Percentiles rank a stretch among this genome's conserved stretches.
These are phyloP conservation scores for Colletotrichum theobromicola DNA, from an alignment of 2,329 filamentous ascomycete genomes.

Conservation along the genomic window DNA sequence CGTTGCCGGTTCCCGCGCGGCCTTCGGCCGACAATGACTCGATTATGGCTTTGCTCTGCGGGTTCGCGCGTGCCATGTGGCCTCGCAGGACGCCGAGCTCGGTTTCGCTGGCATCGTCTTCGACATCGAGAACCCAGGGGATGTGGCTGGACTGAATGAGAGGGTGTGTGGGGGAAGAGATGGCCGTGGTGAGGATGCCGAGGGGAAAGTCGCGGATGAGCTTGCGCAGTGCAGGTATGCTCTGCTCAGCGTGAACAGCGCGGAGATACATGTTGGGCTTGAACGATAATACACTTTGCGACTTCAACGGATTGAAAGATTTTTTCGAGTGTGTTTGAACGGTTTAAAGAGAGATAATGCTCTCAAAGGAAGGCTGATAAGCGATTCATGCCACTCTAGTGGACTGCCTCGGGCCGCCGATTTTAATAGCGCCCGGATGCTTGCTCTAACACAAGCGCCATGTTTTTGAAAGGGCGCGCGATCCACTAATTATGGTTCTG, in stretches of 20 bases:
- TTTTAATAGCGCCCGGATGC: neutral
- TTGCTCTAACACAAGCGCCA: neutral
- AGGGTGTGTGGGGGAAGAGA: slow-evolving; percentile 52
- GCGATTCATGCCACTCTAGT: neutral
- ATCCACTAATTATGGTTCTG: neutral
- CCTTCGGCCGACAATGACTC: slow-evolving; percentile 38
- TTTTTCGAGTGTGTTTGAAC: neutral
- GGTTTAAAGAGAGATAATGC: neutral
- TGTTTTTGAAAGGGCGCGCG: slow-evolving; percentile 6
- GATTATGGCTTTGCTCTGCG: slow-evolving; percentile 66
- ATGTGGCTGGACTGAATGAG: slow-evolving; percentile 66
- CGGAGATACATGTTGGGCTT: slow-evolving; percentile 60
- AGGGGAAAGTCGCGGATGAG: slow-evolving; percentile 66
- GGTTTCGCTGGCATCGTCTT: slow-evolving; percentile 42
- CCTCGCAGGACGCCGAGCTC: slow-evolving; percentile 58
- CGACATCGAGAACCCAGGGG: slow-evolving; percentile 61
- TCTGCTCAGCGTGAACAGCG: slow-evolving; percentile 55
- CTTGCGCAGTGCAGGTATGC: slow-evolving; percentile 53
- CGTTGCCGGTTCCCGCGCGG: slow-evolving; percentile 16
- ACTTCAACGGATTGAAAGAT: neutral
- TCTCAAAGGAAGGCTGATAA: neutral
- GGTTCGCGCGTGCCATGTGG: slow-evolving; percentile 68
- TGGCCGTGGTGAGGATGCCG: slow-evolving; percentile 67
- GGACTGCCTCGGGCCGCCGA: neutral
- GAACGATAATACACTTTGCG: neutral